Percentiles rank a stretch among this genome's conserved stretches.
Conservation (phyloP, 768 basidiomycete species). For the button mushroom (Agaricus bisporus) region DNA sequence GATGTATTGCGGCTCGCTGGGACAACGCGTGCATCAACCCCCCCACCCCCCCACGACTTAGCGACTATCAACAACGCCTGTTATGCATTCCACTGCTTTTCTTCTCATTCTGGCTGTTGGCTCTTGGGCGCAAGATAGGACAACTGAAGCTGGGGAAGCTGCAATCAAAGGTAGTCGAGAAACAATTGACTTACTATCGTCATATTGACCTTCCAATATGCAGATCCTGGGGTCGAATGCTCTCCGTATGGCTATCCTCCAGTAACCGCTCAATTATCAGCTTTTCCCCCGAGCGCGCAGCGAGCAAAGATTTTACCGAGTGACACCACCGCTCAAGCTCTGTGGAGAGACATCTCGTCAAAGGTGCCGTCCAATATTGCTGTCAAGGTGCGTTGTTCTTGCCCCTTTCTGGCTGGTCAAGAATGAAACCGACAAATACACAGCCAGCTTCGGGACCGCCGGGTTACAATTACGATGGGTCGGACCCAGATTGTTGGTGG, state of each 20-base stretch:
- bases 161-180: slow-evolving; percentile 25
- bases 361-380: slow-evolving; percentile 19
- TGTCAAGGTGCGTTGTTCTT: slow-evolving; percentile 14
- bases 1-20: neutral
- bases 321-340: slow-evolving; percentile 35
- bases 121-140: slow-evolving; percentile 22
- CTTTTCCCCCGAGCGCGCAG: slow-evolving; percentile 43
- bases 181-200: neutral
- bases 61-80: neutral
- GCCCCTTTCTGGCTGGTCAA: neutral
- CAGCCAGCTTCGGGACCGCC: slow-evolving; percentile 17
- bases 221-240: slow-evolving; percentile 28
- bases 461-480: slow-evolving; percentile 22
- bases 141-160: slow-evolving; percentile 29
- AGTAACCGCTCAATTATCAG: slow-evolving; percentile 20
- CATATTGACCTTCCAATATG: neutral
- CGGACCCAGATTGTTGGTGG: slow-evolving; percentile 55
- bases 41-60: neutral
- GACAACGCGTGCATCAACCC: neutral
- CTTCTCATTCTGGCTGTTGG: neutral
- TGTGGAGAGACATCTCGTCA: slow-evolving; percentile 36
- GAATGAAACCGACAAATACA: slow-evolving; percentile 14
- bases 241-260: slow-evolving; percentile 35
- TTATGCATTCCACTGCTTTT: neutral
- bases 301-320: slow-evolving; percentile 33